Percentiles rank a stretch among this genome's conserved stretches.
Conservation (phyloP, 2,329 filamentous ascomycete genomes). For the Hymenoscyphus occultus region DNA sequence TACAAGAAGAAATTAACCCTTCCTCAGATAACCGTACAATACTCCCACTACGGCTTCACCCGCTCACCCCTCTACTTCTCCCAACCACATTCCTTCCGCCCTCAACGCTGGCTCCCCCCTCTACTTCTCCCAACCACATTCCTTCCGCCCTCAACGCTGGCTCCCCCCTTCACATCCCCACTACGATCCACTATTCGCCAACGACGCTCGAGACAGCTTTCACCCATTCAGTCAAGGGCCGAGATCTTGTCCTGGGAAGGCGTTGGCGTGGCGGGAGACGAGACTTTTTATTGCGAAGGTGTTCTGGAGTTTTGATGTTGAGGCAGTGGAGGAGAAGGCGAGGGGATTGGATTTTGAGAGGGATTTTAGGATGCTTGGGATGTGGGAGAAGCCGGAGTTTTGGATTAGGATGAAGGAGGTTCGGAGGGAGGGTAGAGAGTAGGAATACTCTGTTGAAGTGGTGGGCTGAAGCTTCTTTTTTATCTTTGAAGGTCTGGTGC, state of each 20-base stretch:
- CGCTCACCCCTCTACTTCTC: background rate
- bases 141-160: background rate
- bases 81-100: background rate
- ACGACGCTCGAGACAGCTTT: background rate
- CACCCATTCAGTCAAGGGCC: conserved; percentile 2
- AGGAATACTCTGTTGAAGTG: background rate
- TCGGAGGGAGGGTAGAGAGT: background rate
- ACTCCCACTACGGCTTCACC: background rate
- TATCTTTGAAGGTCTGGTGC: background rate
- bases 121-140: background rate
- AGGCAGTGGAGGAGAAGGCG: background rate
- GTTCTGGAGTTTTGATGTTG: conserved; percentile 4
- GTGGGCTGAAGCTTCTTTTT: background rate
- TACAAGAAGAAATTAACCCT: no score
- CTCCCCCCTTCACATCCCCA: background rate
- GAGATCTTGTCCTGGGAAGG: background rate
- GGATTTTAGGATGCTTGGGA: background rate
- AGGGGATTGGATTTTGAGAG: conserved; percentile 1
- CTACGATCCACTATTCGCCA: background rate
- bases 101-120: background rate
- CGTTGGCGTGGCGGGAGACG: conserved; percentile 1
- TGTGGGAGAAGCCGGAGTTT: background rate
- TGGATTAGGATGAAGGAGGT: background rate
- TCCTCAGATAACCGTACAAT: background rate
- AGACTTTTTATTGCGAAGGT: conserved; percentile 1